Percentiles rank a stretch among this genome's conserved stretches.
phyloP scores from a whole-genome alignment of 306 rosid species.

The Benincasa hispida region DNA sequence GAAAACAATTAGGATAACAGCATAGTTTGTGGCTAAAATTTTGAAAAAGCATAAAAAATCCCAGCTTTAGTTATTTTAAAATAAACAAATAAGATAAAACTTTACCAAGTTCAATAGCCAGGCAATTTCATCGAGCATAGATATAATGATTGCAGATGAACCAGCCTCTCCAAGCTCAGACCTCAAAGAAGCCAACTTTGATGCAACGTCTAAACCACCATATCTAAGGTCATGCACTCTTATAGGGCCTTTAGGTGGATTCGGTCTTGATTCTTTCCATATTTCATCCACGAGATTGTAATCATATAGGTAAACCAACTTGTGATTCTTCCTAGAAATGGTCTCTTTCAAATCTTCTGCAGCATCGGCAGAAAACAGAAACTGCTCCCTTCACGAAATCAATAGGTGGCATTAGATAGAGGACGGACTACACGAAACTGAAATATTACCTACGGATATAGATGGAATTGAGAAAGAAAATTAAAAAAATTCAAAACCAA shows the following conservation, averaged over 20 bases:
- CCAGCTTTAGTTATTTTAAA: neutral
- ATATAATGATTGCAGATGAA: conserved; percentile 72
- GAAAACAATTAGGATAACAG: neutral
- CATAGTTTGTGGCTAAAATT: conserved; percentile 6
- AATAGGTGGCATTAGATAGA: conserved; percentile 40
- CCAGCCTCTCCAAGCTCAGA: conserved; percentile 54
- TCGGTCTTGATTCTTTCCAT: conserved; percentile 73
- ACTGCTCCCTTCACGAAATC: conserved; percentile 90
- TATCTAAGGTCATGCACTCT: conserved; percentile 71
- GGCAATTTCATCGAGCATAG: conserved; percentile 93
- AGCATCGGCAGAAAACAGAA: conserved; percentile 87
- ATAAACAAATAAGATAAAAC: conserved; percentile 1
- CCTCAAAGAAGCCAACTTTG: conserved; percentile 67
- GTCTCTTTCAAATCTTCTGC: conserved; percentile 73
- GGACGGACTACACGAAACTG: conserved; percentile 8
- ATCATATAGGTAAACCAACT: conserved; percentile 61
- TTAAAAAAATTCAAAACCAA: neutral
- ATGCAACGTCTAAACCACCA: conserved; percentile 74
- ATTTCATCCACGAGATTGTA: conserved; percentile 78
- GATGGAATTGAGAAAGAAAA: neutral
- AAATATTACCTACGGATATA: neutral
- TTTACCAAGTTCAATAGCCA: conserved; percentile 94
- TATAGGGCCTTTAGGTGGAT: conserved; percentile 46
- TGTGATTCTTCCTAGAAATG: conserved; percentile 60
- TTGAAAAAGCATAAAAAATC: neutral